Evolutionary conservation across 257 asterid genomes (phyloP), one percentile per base, ranked within the genome.

Genomic region (Dorcoceras hygrometricum): DNA sequence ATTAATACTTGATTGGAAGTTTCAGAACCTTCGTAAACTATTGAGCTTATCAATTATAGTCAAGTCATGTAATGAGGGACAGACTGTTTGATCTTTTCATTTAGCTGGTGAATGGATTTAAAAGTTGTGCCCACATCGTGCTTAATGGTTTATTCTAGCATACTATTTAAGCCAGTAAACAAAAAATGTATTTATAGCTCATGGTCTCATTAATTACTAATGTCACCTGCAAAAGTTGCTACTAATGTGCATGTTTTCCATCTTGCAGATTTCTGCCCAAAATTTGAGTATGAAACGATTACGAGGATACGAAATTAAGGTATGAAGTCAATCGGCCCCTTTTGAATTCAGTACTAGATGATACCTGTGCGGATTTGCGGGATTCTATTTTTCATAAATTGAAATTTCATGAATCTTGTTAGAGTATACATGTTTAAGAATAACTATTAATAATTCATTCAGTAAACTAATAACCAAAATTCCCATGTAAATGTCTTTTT

Each of bases 261-360:
- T 67, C 69, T 57, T 83, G 82, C 95, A 93, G 99, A 85, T 93
- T 58, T 76, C 84, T 19, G 75, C 86, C 62, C 99, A 93, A 82
- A 88, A 86, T 71, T 81, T 93, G 89, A 90, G 86, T 59, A 90
- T 93, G 99, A 88, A 86, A 74, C 96, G 95, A 63, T 77, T 93
- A 39, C 75, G 96, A 74, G 99, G 99, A 79, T 75, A 82, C 66
- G 99, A 93, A 79, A 88, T 93, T 65, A 93, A 86, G 99, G 99
- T 89, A 76, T 68, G 34, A 39, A 29, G 23, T 70, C 29, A 60
- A 59, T 59, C 59, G 67, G 22, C 65, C 65, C 54, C 27, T 66
- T 48, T 68, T 67, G 14, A 65, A 67, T 56, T 26, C 58, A 23
- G 61, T 57, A 50, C 4, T 32, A 54, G 29, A 62, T 65, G 46